Evolutionary conservation across 768 basidiomycete genomes (phyloP).

Genomic region (Boletus pseudopeckii): DNA sequence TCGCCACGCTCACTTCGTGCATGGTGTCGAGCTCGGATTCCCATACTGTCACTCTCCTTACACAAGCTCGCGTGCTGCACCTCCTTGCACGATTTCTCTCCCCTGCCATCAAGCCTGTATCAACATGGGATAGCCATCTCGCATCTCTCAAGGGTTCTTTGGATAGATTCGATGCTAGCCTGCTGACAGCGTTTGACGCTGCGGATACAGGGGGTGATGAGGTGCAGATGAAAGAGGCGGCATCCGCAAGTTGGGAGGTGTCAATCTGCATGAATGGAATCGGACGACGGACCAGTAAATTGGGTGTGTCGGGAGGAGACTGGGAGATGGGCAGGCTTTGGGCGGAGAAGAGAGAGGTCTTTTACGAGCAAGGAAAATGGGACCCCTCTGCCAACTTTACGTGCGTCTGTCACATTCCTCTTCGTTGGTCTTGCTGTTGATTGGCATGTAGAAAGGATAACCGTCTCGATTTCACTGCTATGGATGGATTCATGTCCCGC

Average conservation of each 20-base stretch:
- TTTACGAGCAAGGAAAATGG: conserved; percentile 83
- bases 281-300: conserved; percentile 8
- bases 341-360: conserved; percentile 93
- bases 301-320: conserved; percentile 33
- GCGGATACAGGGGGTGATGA: conserved; percentile 77
- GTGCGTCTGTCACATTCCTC: conserved; percentile 36
- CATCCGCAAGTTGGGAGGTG: conserved; percentile 83
- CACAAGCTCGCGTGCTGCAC: conserved; percentile 66
- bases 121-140: conserved; percentile 59
- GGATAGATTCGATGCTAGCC: conserved; percentile 83
- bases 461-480: conserved; percentile 81
- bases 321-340: conserved; percentile 96
- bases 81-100: conserved; percentile 77
- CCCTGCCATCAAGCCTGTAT: conserved; percentile 63
- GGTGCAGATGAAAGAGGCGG: conserved; percentile 72
- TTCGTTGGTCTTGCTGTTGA: background rate
- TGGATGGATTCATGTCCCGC: conserved; percentile 85
- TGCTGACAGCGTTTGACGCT: conserved; percentile 87
- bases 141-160: conserved; percentile 70
- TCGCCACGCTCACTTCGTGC: conserved; percentile 47
- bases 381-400: conserved; percentile 80
- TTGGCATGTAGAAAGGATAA: conserved; percentile 42
- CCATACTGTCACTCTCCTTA: conserved; percentile 38
- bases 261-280: conserved; percentile 47
- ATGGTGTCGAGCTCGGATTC: conserved; percentile 39